Percentiles rank a stretch among this genome's conserved stretches.
These are phyloP conservation scores for Fusarium sp. DNA, from an alignment of 2,329 filamentous ascomycete species.

Conservation along the genomic window DNA sequence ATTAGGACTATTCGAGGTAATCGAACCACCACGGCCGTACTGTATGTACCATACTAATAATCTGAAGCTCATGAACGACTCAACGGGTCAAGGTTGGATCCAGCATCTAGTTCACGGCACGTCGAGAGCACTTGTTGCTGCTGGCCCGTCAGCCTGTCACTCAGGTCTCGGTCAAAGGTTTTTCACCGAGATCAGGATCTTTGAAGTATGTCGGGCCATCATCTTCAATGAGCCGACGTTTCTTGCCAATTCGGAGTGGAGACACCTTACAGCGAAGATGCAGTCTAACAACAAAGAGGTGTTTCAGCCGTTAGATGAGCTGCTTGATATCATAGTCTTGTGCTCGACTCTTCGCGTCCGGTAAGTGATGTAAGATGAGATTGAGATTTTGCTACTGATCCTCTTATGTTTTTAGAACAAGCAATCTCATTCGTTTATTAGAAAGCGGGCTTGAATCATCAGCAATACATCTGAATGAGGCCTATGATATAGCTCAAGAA, in stretches of 20 bases:
- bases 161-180: conserved; percentile 43
- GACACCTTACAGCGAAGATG: background rate
- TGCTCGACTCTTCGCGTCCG: conserved; percentile 48
- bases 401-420: background rate
- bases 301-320: conserved; percentile 28
- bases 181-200: conserved; percentile 48
- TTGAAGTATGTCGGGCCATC: conserved; percentile 49
- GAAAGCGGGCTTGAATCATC: rapidly evolving
- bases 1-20: conserved; percentile 51
- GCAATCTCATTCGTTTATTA: background rate
- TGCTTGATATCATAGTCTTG: conserved; percentile 48
- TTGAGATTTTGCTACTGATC: background rate
- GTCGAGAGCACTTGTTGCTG: conserved; percentile 46
- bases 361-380: conserved; percentile 33
- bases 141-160: conserved; percentile 42
- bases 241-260: conserved; percentile 44
- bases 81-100: conserved; percentile 49
- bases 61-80: conserved; percentile 48
- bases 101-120: conserved; percentile 52
- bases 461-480: background rate
- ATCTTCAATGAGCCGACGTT: conserved; percentile 48
- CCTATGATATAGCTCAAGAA: conserved; percentile 26
- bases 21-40: background rate
- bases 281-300: background rate
- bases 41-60: background rate